Conservation (phyloP, 495 filamentous ascomycete species). For the Xylaria palmicola region DNA sequence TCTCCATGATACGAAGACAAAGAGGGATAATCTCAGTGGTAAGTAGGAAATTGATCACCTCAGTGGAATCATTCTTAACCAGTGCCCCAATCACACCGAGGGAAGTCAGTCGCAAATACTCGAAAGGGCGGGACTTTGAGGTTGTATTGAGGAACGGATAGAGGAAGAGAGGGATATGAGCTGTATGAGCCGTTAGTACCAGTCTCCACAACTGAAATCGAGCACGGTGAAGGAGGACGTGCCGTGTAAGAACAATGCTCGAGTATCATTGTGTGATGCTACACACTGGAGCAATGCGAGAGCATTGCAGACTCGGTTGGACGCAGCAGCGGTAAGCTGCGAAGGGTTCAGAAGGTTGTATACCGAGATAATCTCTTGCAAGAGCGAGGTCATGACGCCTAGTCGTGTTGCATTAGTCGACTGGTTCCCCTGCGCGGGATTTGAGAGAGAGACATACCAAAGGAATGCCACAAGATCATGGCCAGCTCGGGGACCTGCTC, state of each 20-base stretch:
- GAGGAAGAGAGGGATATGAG: conserved; percentile 97
- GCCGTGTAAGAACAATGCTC: conserved; percentile 91
- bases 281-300: conserved; percentile 96
- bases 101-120: conserved; percentile 95
- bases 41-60: conserved; percentile 98
- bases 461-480: conserved; percentile 97
- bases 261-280: conserved; percentile 94
- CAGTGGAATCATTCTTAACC: conserved; percentile 97
- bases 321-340: conserved; percentile 92
- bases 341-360: conserved; percentile 96
- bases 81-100: conserved; percentile 97
- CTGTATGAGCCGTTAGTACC: conserved; percentile 45
- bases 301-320: conserved; percentile 97
- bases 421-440: neutral
- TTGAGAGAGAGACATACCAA: conserved; percentile 61
- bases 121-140: conserved; percentile 96
- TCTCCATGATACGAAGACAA: conserved; percentile 99
- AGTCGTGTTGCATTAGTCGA: conserved; percentile 10
- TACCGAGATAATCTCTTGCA: conserved; percentile 98
- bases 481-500: conserved; percentile 97
- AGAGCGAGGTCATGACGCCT: conserved; percentile 97
- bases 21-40: conserved; percentile 99
- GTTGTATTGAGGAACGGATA: conserved; percentile 99
- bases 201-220: neutral
- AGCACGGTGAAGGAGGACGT: conserved; percentile 27